Evolutionary conservation across 2,329 filamentous ascomycete genomes (phyloP), one percentile per base, ranked within the genome.

Genomic region (Orbilia ellipsospora): DNA sequence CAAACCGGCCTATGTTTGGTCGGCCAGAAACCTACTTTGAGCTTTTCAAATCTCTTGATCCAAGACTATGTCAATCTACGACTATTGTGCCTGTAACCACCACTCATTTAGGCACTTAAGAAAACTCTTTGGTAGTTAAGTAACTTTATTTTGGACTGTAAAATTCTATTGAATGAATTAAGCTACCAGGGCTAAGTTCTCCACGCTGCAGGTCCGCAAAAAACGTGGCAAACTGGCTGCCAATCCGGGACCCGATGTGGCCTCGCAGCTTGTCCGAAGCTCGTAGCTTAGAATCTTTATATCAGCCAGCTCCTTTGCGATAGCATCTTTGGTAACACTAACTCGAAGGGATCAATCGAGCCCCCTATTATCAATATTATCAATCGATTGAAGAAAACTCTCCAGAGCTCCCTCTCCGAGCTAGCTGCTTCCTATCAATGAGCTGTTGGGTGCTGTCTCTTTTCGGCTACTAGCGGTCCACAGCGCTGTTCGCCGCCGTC

Each of bases 391-490:
- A 40, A 51, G 13, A 48, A 31, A 20, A 23, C 26, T 18, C 16
- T 18, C 2, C 56, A 69, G 65, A 69, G 65, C 65, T 69, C 65
- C 26, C 65, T 42, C n/a, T 23, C 52, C 48, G 31, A 36, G 10
- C 31, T 36, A 36, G 8, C 18, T 31, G 28, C 23, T 50, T 36
- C 31, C 31, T 36, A 10, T 36, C 31, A 36, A 36, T 36, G 3
- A 36, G 31, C 20, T 48, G 16, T 15, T 48, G 5, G 44, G 15
- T 48, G 40, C 31, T 6, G 31, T n/a, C 13, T 59, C 23, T 23
- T 69, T 52, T 69, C 70, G 70, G 70, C 59, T 75, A 75, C 63
- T 67, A 64, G 63, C 70, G 70, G 70, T 57, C 59, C 59, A 36
- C 31, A 74, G 50, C 52, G 52, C 59, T 40, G 36, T 59, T 31